Conservation (phyloP, 768 basidiomycete species). For the Suillus variegatus region DNA sequence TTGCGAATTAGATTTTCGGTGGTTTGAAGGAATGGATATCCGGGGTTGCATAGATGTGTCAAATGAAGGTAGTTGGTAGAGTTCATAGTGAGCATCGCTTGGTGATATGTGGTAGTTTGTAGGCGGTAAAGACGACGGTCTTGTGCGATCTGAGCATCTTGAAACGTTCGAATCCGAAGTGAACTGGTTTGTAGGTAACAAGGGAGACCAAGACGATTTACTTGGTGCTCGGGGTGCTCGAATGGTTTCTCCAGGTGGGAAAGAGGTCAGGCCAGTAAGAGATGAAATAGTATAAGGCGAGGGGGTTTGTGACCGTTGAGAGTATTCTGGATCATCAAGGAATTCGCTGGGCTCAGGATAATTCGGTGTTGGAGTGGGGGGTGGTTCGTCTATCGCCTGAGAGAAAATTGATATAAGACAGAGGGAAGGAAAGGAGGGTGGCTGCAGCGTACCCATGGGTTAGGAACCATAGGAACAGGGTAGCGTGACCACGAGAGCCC, state of each 20-base stretch:
- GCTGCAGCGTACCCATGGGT: constrained; percentile 24
- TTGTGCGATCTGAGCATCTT: constrained; percentile 11
- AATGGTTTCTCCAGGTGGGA: constrained; percentile 41
- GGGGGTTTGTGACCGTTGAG: constrained; percentile 8
- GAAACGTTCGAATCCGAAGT: constrained; percentile 10
- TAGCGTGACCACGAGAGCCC: constrained; percentile 52
- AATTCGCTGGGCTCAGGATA: constrained; percentile 22
- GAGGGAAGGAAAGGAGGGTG: not conserved
- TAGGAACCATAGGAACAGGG: constrained; percentile 31
- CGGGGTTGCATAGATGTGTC: constrained; percentile 4
- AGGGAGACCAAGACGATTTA: constrained; percentile 22
- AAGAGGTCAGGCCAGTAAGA: constrained; percentile 36
- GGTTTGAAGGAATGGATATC: constrained; percentile 1
- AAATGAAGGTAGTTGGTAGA: constrained; percentile 12
- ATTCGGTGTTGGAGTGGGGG: constrained; percentile 25
- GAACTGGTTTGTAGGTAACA: constrained; percentile 29
- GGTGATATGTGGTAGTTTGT: not conserved
- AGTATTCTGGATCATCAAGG: constrained; percentile 11
- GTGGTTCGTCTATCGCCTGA: constrained; percentile 28
- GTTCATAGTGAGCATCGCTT: constrained; percentile 9
- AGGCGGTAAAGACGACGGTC: not conserved
- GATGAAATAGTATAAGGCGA: constrained; percentile 36
- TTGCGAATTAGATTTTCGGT: not conserved
- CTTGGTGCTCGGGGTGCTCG: constrained; percentile 31
- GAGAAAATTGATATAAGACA: not conserved